These are phyloP conservation scores for Leccinum subfulvum DNA, from an alignment of 1,284 basidiomycete genomes.

Conservation along the genomic window DNA sequence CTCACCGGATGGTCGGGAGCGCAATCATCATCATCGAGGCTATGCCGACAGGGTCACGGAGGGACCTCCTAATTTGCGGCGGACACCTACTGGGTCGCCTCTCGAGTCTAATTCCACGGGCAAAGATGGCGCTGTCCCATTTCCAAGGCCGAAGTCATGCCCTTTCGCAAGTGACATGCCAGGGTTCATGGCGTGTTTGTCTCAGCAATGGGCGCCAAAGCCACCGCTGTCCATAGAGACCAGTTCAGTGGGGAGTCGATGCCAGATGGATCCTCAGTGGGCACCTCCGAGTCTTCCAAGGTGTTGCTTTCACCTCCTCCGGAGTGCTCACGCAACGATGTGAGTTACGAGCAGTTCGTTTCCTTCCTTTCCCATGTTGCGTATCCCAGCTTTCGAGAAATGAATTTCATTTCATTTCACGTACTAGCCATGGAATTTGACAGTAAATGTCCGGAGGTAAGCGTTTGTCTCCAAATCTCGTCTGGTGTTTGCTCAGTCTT, in stretches of 20 bases:
- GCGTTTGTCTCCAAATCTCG: slow-evolving; percentile 23
- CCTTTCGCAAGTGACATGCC: slow-evolving; percentile 32
- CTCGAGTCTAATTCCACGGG: slow-evolving; percentile 16
- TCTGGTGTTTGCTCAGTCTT: slow-evolving; percentile 13
- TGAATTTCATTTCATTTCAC: slow-evolving; percentile 13
- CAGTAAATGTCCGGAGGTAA: slow-evolving; percentile 57
- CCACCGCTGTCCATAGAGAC: slow-evolving; percentile 22
- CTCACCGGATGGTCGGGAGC: slow-evolving; percentile 19
- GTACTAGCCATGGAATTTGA: slow-evolving; percentile 74
- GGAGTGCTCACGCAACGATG: slow-evolving; percentile 26
- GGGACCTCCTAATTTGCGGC: slow-evolving; percentile 31
- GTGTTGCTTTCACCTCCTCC: slow-evolving; percentile 36
- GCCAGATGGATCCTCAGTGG: slow-evolving; percentile 45
- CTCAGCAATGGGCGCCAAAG: slow-evolving; percentile 9
- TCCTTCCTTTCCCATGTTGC: slow-evolving; percentile 1
- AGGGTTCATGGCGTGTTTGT: background rate
- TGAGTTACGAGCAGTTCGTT: slow-evolving; percentile 59
- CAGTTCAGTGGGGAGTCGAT: slow-evolving; percentile 50
- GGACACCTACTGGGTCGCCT: slow-evolving; percentile 46
- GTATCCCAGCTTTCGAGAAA: slow-evolving; percentile 6
- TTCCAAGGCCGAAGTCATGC: slow-evolving; percentile 38
- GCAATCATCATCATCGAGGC: slow-evolving; percentile 51
- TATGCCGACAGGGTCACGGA: slow-evolving; percentile 39
- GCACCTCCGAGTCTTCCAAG: slow-evolving; percentile 28
- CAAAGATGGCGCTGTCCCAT: slow-evolving; percentile 1